Evolutionary conservation across 192 early-diverging fungal species (phyloP), one percentile per base, ranked within the genome.

Genomic region (Backusella luteola): DNA sequence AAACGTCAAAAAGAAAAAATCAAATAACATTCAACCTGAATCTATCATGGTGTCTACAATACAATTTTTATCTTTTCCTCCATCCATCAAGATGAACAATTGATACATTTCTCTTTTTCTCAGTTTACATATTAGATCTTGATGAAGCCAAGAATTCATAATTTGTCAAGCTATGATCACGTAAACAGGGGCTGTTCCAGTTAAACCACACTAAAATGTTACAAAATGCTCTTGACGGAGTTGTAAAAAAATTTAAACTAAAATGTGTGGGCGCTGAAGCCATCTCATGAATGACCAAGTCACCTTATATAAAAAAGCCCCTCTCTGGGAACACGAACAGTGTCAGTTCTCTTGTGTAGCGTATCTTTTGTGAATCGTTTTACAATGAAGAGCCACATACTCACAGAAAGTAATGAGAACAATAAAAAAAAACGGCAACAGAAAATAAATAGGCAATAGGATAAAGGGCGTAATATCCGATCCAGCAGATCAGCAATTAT

Each of bases 391-490:
- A 49, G 46, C 56, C 56, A 63, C 56, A 63, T 23, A 29, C 26
- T 29, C 56, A 26, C 6, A 63, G 29, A 29, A 63, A 9, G 11
- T 9, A 63, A 63, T 11, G 26, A 63, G 56, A 12, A 56, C 9
- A 56, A n/a, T 6, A 11, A 56, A 23, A 19, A 19, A 52, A 52
- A 49, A 49, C 15, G 21, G 14, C 0, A 26, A 63, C 56, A 23
- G 23, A 29, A 23, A 63, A 63, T 7, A 63, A 49, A 49, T 49
- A 63, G 56, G 26, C 29, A 63, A 53, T 53, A 9, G 15, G 52
- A 53, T 32, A 19, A 63, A 63, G 56, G 56, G 56, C 56, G 56
- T 63, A 2, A 63, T 63, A 63, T 63, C 56, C 56, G 56, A 63
- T 63, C 26, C 0, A 63, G 23, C 56, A 63, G 56, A 63, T 63